Base-by-base conservation (phyloP, 2,329 filamentous ascomycete species). In the Clonostachys chloroleuca region DNA sequence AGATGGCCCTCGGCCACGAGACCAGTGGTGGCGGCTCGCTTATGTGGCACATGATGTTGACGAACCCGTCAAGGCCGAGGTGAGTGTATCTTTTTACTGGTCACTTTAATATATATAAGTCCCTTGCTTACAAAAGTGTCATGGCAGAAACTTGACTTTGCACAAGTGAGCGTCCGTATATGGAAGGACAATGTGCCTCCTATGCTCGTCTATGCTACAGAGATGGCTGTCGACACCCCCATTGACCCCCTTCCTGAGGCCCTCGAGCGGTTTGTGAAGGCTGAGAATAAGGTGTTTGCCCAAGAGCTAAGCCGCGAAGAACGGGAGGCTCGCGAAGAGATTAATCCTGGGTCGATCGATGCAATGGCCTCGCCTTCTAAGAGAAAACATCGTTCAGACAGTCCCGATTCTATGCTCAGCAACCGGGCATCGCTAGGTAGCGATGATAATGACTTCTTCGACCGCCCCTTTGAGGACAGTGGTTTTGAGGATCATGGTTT, bases 11-110 rank as follows among this genome's bases (percentile, higher is more conserved):
- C 52, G 55, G 18, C 49, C 57, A 5, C 52, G 51, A 14, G 76
- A 80, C 45, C 77, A 80, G 55, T 82, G 78, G 78, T 82, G 78
- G 78, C 72, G 71, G 52, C 62, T 81, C 73, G 51, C 57, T 59
- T 18, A 56, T 64, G 12, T 55, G 61, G 14, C 67, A 68, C 12
- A 54, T 63, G 6, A 62, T 66, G 43, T 67, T 13, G 54, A 64
- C 4, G 60, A 67, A 40, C 71, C 75, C n/a, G 63, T 75, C 30
- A 70, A 65, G 52, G 63, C 73, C 14, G 73, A 80, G 69, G 78
- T 80, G 66, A 44, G 66, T 42, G 5, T 49, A 43, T 48, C 42
- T 6, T 9, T 13, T 20, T 34, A 9, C 16, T 24, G 16, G 20
- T 5, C 41, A 16, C 41, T 9, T 10, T 6, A 2, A n/a, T 9